These are phyloP conservation scores for Lolium multiflorum DNA, from an alignment of 176 grass and related monocot genomes.

Conservation along the genomic window DNA sequence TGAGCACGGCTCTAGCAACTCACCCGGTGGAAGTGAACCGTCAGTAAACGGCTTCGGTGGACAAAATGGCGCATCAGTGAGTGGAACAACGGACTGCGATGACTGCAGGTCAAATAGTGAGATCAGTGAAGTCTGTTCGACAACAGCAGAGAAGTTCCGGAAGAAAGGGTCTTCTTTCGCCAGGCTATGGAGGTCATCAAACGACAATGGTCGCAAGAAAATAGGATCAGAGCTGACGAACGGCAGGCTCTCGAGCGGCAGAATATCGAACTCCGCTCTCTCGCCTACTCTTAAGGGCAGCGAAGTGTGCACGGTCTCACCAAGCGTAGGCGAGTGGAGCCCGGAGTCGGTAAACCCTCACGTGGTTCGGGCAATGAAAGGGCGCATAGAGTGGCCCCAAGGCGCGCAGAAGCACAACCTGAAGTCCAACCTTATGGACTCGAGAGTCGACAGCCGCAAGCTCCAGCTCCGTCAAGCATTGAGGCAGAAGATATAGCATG, in stretches of 20 bases:
- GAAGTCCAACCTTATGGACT: slow-evolving; percentile 67
- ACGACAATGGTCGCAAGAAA: slow-evolving; percentile 47
- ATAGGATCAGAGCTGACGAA: slow-evolving; percentile 34
- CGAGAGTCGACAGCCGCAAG: slow-evolving; percentile 64
- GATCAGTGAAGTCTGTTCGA: slow-evolving; percentile 69
- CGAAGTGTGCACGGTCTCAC: slow-evolving; percentile 59
- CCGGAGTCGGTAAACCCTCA: slow-evolving; percentile 60
- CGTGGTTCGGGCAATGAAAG: slow-evolving; percentile 50
- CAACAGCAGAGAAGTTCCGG: slow-evolving; percentile 51
- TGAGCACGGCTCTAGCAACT: slow-evolving; percentile 69
- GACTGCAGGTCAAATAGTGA: slow-evolving; percentile 48
- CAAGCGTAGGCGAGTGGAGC: slow-evolving; percentile 61
- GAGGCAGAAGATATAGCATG: slow-evolving; percentile 74
- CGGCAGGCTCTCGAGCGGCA: slow-evolving; percentile 52
- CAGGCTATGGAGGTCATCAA: slow-evolving; percentile 81
- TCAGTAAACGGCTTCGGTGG: slow-evolving; percentile 71
- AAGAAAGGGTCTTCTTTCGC: slow-evolving; percentile 62
- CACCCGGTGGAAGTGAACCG: slow-evolving; percentile 63
- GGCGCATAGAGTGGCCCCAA: slow-evolving; percentile 54
- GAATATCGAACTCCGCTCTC: slow-evolving; percentile 44
- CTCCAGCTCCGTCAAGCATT: slow-evolving; percentile 70
- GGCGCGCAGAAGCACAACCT: slow-evolving; percentile 61
- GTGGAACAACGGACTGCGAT: slow-evolving; percentile 59
- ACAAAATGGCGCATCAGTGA: slow-evolving; percentile 54
- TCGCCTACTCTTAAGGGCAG: slow-evolving; percentile 56